A percentile compares a stretch with the other conserved stretches of the same genome.
Evolutionary conservation across 495 filamentous ascomycete species (phyloP).

Genomic region (Penicillium cosmopolitanum): DNA sequence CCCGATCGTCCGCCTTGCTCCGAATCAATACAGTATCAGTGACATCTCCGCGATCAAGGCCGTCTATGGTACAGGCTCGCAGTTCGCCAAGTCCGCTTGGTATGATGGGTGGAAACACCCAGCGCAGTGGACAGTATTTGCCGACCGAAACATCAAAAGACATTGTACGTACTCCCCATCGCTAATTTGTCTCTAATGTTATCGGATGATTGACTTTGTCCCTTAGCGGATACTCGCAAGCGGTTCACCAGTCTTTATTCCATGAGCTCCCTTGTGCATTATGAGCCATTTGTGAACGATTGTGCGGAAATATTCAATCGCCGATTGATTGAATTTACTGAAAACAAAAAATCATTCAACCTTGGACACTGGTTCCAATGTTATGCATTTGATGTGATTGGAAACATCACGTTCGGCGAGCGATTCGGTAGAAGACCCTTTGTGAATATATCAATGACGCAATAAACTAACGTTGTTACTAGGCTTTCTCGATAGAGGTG

Average conservation of each 20-base stretch:
- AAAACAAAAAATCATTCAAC: constrained; percentile 38
- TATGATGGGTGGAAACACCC: constrained; percentile 46
- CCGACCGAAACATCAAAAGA: constrained; percentile 44
- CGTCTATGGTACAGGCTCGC: constrained; percentile 48
- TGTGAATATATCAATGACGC: constrained; percentile 1
- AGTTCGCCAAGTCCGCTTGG: constrained; percentile 45
- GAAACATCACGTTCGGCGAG: constrained; percentile 67
- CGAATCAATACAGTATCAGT: constrained; percentile 54
- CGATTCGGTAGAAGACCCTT: constrained; percentile 46
- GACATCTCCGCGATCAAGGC: constrained; percentile 45
- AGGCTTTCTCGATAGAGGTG: constrained; percentile 64
- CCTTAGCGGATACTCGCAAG: constrained; percentile 37
- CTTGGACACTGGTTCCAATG: constrained; percentile 59
- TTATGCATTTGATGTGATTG: constrained; percentile 67
- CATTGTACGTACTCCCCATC: constrained; percentile 33
- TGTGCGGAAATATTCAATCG: constrained; percentile 51
- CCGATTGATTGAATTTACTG: constrained; percentile 48
- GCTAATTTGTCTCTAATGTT: no score
- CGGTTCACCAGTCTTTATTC: constrained; percentile 52
- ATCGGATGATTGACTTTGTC: not conserved
- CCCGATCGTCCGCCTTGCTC: constrained; percentile 50
- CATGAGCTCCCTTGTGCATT: constrained; percentile 56
- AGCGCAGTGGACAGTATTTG: constrained; percentile 42
- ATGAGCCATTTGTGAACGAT: constrained; percentile 58
- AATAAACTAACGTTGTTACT: constrained; percentile 13